Percentiles rank a stretch among this genome's conserved stretches.
Evolutionary conservation across 2,329 filamentous ascomycete species (phyloP).

Genomic region (Orbilia javanica): DNA sequence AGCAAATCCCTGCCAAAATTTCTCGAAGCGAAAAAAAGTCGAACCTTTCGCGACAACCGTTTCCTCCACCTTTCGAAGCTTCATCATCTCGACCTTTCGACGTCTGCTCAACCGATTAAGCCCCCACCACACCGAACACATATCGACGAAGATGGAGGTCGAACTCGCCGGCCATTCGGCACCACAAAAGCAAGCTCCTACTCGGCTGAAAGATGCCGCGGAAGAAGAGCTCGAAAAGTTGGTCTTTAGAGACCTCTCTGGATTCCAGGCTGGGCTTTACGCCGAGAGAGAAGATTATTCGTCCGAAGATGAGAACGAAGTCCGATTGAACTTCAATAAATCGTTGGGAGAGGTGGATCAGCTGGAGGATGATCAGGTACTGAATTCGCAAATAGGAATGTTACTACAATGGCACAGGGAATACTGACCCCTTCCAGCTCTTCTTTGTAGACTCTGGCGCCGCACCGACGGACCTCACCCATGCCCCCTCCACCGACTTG

Average conservation of each 20-base stretch:
- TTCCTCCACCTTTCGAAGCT: background rate
- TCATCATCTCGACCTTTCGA: conserved; percentile 19
- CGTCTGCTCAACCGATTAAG: conserved; percentile 1
- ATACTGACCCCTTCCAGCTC: conserved; percentile 67
- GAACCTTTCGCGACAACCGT: conserved; percentile 15
- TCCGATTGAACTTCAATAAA: conserved; percentile 62
- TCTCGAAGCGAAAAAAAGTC: conserved; percentile 32
- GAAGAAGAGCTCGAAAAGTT: conserved; percentile 88
- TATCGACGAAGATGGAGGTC: conserved; percentile 24
- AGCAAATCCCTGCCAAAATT: conserved; percentile 47
- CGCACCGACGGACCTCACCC: conserved; percentile 61
- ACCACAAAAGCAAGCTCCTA: conserved; percentile 33
- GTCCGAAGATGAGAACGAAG: conserved; percentile 62
- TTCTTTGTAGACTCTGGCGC: conserved; percentile 84
- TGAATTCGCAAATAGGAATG: conserved; percentile 61
- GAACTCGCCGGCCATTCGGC: conserved; percentile 14
- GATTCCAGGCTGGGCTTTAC: conserved; percentile 82
- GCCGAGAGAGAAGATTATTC: conserved; percentile 67
- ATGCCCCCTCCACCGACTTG: conserved; percentile 63
- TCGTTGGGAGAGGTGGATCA: conserved; percentile 52
- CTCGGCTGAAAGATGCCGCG: conserved; percentile 78
- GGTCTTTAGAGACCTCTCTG: conserved; percentile 87
- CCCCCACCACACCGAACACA: background rate
- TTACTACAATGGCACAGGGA: conserved; percentile 34
- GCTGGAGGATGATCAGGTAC: conserved; percentile 57